phyloP scores from a whole-genome alignment of 257 asterid species.

The Euphrasia confusa region DNA sequence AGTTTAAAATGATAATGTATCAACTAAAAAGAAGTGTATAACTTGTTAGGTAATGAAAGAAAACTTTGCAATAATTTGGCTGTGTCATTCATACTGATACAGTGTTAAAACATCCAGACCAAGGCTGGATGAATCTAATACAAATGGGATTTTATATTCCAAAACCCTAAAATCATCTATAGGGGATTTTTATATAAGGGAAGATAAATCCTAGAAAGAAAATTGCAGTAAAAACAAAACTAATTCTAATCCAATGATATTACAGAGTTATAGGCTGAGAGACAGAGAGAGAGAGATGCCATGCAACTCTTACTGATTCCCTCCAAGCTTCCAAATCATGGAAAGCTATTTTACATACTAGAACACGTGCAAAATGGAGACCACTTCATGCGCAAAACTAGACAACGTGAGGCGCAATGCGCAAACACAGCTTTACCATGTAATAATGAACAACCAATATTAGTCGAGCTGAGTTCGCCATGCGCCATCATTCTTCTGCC shows the following conservation, averaged over 20 bases:
- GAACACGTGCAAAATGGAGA: conserved; percentile 19
- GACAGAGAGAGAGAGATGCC: not conserved
- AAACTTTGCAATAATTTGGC: conserved; percentile 1
- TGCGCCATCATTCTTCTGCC: not conserved
- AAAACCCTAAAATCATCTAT: conserved; percentile 22
- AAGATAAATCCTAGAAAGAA: conserved; percentile 18
- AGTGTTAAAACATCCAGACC: conserved; percentile 25
- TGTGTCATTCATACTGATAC: conserved; percentile 31
- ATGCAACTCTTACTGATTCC: conserved; percentile 28
- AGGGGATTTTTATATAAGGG: conserved; percentile 1
- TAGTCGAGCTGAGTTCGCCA: conserved; percentile 17
- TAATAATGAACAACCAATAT: conserved; percentile 3
- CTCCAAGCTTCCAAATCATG: conserved; percentile 28
- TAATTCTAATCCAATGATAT: conserved; percentile 41
- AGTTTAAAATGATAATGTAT: no score
- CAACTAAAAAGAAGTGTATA: no score
- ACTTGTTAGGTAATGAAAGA: not conserved
- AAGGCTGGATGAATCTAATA: conserved; percentile 26
- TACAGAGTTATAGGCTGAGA: conserved; percentile 32
- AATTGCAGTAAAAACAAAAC: conserved; percentile 24
- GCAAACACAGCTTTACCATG: conserved; percentile 20
- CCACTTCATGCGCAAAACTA: conserved; percentile 6
- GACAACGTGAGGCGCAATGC: conserved; percentile 18
- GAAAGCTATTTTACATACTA: conserved; percentile 38
- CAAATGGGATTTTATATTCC: conserved; percentile 26